phyloP scores from a whole-genome alignment of 371 early-diverging fungal species.

The Syncephalis plumigaleata region DNA sequence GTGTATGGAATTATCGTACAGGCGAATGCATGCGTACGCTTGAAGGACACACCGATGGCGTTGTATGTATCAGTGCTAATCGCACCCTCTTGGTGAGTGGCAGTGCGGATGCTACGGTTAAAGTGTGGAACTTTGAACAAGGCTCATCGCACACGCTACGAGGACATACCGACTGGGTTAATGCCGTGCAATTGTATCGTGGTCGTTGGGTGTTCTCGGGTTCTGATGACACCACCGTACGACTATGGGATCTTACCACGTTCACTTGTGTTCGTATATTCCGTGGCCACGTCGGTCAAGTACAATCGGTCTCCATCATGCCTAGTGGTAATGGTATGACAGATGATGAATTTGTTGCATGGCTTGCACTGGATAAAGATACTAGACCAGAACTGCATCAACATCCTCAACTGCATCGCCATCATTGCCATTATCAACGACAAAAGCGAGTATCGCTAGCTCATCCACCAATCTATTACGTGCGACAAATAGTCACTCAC shows the following conservation, averaged over 20 bases:
- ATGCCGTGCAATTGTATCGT: constrained; percentile 59
- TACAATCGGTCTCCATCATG: constrained; percentile 32
- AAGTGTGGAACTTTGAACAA: constrained; percentile 77
- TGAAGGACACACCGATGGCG: constrained; percentile 67
- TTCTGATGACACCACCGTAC: constrained; percentile 63
- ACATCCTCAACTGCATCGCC: constrained; percentile 1
- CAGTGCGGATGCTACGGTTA: constrained; percentile 71
- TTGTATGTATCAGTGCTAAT: constrained; percentile 72
- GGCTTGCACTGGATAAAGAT: constrained; percentile 2
- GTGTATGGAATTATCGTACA: constrained; percentile 91
- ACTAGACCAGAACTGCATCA: constrained; percentile 4
- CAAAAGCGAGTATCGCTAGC: too few species aligned
- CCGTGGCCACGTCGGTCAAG: constrained; percentile 63
- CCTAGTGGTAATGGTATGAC: constrained; percentile 6
- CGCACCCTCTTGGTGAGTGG: constrained; percentile 61
- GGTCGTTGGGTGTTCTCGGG: constrained; percentile 51
- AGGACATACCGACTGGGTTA: constrained; percentile 80
- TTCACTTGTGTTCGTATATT: constrained; percentile 47
- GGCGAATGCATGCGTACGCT: constrained; percentile 76
- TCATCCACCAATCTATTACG: constrained; percentile 3
- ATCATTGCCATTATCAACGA: constrained; percentile 6
- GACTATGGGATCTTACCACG: constrained; percentile 66
- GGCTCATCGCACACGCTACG: constrained; percentile 57
- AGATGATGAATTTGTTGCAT: constrained; percentile 4
- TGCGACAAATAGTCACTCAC: not conserved